Base-by-base conservation (phyloP, 2,329 filamentous ascomycete genomes). In the Ascochyta pisi region DNA sequence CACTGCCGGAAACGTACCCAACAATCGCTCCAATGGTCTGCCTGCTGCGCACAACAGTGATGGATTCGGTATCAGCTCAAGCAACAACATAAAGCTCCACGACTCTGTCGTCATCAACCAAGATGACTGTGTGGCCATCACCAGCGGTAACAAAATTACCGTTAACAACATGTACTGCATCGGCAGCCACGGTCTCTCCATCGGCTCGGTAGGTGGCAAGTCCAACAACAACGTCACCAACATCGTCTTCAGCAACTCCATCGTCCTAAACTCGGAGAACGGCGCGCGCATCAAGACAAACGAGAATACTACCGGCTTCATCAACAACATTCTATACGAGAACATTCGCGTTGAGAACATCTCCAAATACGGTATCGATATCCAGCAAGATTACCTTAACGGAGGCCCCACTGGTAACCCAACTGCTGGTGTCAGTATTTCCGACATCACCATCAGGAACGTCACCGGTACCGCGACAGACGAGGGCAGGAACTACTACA, bases 251-350 rank as follows among this genome's bases (percentile, higher is more conserved):
- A 68, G 77, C 27, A 75, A 78, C 57, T 80, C 77, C 3, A 77
- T 73, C 12, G 78, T 87, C 55, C 71, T 65, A 54, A 75, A 86
- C 67, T 84, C 82, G 0, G 70, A 79, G 44, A 85, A 86, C 68
- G 84, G 83, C 48, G 77, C 84, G 40, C 83, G 84, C 55, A 81
- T 87, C 75, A 87, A 87, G 77, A 83, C 82, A 6, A 79, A 82
- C 23, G 79, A 74, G 42, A 79, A 76, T 47, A 78, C 78, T 3
- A 85, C 81, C 0, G 85, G 84, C 34, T 74, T 74, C 6, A 82
- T 87, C 49, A 73, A 69, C 29, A 78, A 78, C 54, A 62, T 83
- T 46, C 76, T 76, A 10, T 83, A 80, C 69, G 69, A 74, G 56
- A 78, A 81, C 62, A 82, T 83, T 54, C 72, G 69, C 3, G 64